Percentiles rank a stretch among this genome's conserved stretches.
These are phyloP conservation scores for Beauveria pseudobassiana DNA, from an alignment of 2,329 filamentous ascomycete species.

Conservation along the genomic window DNA sequence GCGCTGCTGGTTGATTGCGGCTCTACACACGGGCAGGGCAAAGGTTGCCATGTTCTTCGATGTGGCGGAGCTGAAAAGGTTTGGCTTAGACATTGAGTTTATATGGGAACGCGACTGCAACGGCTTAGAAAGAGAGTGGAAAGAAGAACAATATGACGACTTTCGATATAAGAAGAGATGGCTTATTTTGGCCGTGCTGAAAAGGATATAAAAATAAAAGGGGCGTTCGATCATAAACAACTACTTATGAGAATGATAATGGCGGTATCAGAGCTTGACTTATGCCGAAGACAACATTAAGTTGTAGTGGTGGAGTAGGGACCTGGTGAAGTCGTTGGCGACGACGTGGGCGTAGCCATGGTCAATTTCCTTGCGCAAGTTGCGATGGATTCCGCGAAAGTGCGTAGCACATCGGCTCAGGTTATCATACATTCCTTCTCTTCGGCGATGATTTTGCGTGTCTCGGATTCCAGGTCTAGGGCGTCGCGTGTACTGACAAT, in stretches of 20 bases:
- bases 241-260: no score
- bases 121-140: conserved; percentile 51
- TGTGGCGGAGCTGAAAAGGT: conserved; percentile 30
- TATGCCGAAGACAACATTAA: no score
- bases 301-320: no score
- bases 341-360: no score
- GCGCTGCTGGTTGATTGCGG: conserved; percentile 59
- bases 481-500: no score
- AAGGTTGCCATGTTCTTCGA: conserved; percentile 62
- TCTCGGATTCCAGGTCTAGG: not conserved
- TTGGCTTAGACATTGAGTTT: conserved; percentile 48
- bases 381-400: no score
- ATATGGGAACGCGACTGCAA: conserved; percentile 63
- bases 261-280: no score
- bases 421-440: not conserved
- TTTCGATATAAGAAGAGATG: conserved; percentile 54
- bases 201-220: conserved; percentile 15
- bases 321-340: no score
- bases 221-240: no score
- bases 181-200: conserved; percentile 49
- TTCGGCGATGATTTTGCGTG: not conserved
- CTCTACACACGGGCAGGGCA: conserved; percentile 63
- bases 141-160: conserved; percentile 52
- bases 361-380: no score
- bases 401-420: no score